These are phyloP conservation scores for Solanum chiquidenum DNA, from an alignment of 257 asterid species.

Conservation along the genomic window DNA sequence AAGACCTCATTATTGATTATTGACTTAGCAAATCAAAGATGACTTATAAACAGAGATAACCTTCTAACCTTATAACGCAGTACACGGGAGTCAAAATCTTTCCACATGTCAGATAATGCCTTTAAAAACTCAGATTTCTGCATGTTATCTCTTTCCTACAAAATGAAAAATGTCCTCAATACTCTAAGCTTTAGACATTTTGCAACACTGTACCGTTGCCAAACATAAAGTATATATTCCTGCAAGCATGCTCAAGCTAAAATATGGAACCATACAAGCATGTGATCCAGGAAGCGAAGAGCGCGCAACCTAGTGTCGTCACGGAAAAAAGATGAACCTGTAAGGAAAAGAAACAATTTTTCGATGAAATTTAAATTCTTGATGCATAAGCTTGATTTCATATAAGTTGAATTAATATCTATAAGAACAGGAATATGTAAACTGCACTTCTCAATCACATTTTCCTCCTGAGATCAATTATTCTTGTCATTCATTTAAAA, in stretches of 20 bases:
- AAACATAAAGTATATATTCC: background rate
- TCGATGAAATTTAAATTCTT: background rate
- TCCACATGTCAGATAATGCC: constrained; percentile 99
- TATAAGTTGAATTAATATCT: background rate
- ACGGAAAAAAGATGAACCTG: constrained; percentile 93
- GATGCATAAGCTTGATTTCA: background rate
- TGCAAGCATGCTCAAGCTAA: background rate
- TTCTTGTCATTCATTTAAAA: background rate
- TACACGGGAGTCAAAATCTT: constrained; percentile 94
- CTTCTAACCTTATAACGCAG: constrained; percentile 87
- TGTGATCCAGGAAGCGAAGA: constrained; percentile 96
- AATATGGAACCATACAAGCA: constrained; percentile 49
- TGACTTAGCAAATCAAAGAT: background rate
- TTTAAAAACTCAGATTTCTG: constrained; percentile 92
- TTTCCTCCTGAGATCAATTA: background rate
- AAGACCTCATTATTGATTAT: background rate
- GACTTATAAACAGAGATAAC: background rate
- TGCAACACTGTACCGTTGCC: constrained; percentile 4
- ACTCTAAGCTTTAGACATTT: background rate
- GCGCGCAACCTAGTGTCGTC: constrained; percentile 98
- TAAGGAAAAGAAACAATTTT: constrained; percentile 5
- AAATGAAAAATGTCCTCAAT: constrained; percentile 12
- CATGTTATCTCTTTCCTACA: constrained; percentile 98
- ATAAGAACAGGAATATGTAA: background rate
- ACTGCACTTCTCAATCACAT: background rate